Percentiles rank a stretch among this genome's conserved stretches.
These are phyloP conservation scores for Didymella arachidicola DNA, from an alignment of 2,329 filamentous ascomycete species.

Conservation along the genomic window DNA sequence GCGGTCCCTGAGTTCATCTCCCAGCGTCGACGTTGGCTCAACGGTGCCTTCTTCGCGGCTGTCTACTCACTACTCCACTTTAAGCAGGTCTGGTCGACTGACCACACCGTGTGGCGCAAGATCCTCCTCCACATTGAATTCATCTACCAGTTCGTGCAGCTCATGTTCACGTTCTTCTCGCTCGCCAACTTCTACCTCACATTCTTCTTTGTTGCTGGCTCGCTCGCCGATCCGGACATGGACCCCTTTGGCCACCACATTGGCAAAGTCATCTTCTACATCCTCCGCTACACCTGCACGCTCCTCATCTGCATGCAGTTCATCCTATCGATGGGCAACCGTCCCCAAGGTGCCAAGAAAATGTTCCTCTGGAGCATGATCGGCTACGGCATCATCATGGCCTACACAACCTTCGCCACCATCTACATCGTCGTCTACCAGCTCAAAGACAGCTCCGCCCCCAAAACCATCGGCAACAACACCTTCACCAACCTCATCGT, in stretches of 20 bases:
- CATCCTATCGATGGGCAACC: conserved; percentile 93
- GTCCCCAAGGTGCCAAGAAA: conserved; percentile 91
- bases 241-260: conserved; percentile 93
- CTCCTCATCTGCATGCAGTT: conserved; percentile 94
- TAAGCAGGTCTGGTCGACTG: conserved; percentile 88
- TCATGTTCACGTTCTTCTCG: conserved; percentile 97
- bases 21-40: conserved; percentile 94
- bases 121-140: conserved; percentile 94
- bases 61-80: conserved; percentile 98
- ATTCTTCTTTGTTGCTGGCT: conserved; percentile 97
- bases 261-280: conserved; percentile 82
- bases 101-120: conserved; percentile 89
- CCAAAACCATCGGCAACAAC: conserved; percentile 76
- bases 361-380: conserved; percentile 90
- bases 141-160: conserved; percentile 89
- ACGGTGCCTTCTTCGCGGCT: conserved; percentile 97
- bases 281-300: conserved; percentile 84
- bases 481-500: conserved; percentile 95
- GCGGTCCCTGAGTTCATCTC: conserved; percentile 96
- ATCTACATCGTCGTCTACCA: conserved; percentile 91
- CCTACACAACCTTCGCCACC: conserved; percentile 88
- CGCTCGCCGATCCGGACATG: conserved; percentile 76
- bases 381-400: conserved; percentile 92
- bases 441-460: conserved; percentile 62
- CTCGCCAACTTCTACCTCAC: conserved; percentile 99